These are phyloP conservation scores for Kitagawia praeruptora DNA, from an alignment of 129 eudicot species.

Conservation along the genomic window DNA sequence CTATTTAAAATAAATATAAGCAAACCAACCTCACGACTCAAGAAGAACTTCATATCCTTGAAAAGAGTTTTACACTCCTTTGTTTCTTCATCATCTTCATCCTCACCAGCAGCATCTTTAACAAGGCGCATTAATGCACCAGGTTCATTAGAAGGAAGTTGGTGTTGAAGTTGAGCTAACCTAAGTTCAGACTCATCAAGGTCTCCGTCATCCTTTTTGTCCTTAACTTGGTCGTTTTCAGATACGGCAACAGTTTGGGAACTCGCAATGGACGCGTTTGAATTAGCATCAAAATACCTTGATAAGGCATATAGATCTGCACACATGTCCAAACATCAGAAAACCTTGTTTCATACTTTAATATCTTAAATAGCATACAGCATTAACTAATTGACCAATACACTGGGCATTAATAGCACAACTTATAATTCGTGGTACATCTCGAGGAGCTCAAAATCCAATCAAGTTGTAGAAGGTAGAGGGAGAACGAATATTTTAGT, in stretches of 20 bases:
- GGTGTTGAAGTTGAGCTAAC: conserved; percentile 78
- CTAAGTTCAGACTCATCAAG: conserved; percentile 63
- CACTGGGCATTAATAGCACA: not conserved
- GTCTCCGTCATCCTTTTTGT: conserved; percentile 13
- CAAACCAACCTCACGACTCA: conserved; percentile 63
- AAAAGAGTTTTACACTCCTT: conserved; percentile 53
- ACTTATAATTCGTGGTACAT: not conserved
- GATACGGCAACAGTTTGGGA: conserved; percentile 13
- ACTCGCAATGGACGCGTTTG: conserved; percentile 12
- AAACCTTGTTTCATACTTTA: not conserved
- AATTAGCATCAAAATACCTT: conserved; percentile 50
- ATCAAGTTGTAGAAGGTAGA: not conserved
- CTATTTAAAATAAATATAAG: not conserved
- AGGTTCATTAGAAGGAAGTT: conserved; percentile 69
- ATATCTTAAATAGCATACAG: not conserved
- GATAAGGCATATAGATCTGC: conserved; percentile 79
- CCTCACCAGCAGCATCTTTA: conserved; percentile 35
- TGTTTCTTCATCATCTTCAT: conserved; percentile 64
- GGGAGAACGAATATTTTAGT: not conserved
- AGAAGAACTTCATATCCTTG: conserved; percentile 48
- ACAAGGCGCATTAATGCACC: conserved; percentile 78
- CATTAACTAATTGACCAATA: not conserved
- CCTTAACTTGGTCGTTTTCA: conserved; percentile 17
- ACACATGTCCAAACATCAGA: conserved; percentile 6
- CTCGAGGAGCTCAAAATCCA: not conserved